Evolutionary conservation across 768 basidiomycete genomes (phyloP).

Genomic region (Heimioporus sp.): DNA sequence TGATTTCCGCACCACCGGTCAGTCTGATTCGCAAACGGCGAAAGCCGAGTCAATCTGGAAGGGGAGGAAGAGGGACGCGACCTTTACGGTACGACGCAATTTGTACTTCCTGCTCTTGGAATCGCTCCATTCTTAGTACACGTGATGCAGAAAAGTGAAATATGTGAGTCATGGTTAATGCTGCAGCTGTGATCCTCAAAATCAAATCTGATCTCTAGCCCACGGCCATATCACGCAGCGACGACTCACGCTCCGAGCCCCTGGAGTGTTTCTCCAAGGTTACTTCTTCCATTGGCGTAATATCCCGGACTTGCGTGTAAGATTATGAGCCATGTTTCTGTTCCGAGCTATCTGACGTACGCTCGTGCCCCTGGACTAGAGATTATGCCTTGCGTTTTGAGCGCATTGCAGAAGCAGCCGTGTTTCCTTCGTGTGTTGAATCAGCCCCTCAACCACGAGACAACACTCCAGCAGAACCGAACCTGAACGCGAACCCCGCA

Average conservation of each 20-base stretch:
- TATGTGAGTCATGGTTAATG: conserved; percentile 1
- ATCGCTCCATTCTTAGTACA: too few species aligned
- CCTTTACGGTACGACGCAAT: conserved; percentile 1
- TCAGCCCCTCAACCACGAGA: not conserved
- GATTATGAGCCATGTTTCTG: too few species aligned
- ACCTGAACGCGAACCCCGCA: not conserved
- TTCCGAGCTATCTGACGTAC: too few species aligned
- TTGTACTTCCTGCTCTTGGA: not conserved
- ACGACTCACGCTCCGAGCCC: conserved; percentile 2
- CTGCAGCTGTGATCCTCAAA: not conserved
- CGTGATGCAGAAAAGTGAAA: conserved; percentile 2
- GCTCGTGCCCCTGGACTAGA: not conserved
- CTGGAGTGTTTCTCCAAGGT: not conserved
- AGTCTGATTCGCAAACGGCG: not conserved
- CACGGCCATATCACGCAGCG: not conserved
- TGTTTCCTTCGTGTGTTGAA: not conserved
- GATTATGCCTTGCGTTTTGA: conserved; percentile 7
- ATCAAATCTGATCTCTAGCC: not conserved
- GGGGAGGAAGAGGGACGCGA: not conserved
- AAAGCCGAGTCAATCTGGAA: not conserved
- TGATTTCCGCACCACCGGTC: not conserved
- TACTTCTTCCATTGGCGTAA: conserved; percentile 4
- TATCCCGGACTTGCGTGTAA: conserved; percentile 6
- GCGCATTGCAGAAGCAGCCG: not conserved
- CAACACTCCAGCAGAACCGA: not conserved